A percentile compares a stretch with the other conserved stretches of the same genome.
Conservation (phyloP, 2,329 filamentous ascomycete genomes). For the Cordyceps fumosorosea region DNA sequence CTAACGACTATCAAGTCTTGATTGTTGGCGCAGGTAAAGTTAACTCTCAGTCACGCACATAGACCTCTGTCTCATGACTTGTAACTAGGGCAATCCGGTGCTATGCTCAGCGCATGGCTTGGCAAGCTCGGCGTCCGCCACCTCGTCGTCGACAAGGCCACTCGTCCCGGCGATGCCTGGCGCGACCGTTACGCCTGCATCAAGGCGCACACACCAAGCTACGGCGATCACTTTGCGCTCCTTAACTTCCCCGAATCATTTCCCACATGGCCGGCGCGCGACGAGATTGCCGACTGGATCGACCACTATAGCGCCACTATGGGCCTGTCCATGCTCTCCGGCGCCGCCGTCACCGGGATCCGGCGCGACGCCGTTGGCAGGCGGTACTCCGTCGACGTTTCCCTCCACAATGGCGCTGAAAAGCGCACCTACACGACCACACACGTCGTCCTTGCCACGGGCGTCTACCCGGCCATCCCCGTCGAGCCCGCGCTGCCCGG, state of each 20-base stretch:
- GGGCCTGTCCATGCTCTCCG: conserved; percentile 40
- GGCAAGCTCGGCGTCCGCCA: conserved; percentile 22
- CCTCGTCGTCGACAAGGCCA: conserved; percentile 38
- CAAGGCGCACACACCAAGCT: conserved; percentile 19
- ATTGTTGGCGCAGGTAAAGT: conserved; percentile 32
- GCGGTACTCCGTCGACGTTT: conserved; percentile 32
- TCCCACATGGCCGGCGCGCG: conserved; percentile 32
- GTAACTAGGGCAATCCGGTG: conserved; percentile 32
- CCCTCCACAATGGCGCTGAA: conserved; percentile 16
- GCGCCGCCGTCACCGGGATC: conserved; percentile 31
- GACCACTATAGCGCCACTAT: conserved; percentile 41
- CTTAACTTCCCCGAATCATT: conserved; percentile 20
- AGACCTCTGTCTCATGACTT: neutral
- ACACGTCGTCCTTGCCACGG: conserved; percentile 42
- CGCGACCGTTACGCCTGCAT: conserved; percentile 36
- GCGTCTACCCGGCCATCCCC: conserved; percentile 32
- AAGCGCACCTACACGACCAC: conserved; percentile 26
- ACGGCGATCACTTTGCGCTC: conserved; percentile 21
- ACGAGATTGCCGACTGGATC: conserved; percentile 43
- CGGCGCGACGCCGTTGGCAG: conserved; percentile 30
- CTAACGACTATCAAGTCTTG: conserved; percentile 28
- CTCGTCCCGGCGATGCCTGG: conserved; percentile 43
- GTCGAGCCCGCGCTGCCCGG: conserved; percentile 33
- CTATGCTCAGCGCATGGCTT: conserved; percentile 30
- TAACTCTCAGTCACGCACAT: neutral